These are phyloP conservation scores for Yamadazyma dendronema DNA, from an alignment of 1,139 yeast genomes.

Conservation along the genomic window DNA sequence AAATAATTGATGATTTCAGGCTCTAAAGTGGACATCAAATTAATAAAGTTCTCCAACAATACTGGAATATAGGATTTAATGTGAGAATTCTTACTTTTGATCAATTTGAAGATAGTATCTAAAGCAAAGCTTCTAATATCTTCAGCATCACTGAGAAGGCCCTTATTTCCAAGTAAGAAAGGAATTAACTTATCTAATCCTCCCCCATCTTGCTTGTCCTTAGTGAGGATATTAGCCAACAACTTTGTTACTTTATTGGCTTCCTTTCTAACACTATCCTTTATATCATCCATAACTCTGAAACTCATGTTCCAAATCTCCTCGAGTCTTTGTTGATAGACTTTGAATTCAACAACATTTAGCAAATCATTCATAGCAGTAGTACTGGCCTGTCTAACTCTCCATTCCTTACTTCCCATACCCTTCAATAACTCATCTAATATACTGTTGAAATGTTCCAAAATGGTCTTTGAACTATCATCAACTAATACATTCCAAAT, in stretches of 20 bases:
- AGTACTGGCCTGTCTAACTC: slow-evolving; percentile 88
- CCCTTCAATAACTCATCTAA: slow-evolving; percentile 63
- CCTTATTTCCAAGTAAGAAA: slow-evolving; percentile 74
- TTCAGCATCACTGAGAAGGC: slow-evolving; percentile 80
- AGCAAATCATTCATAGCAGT: slow-evolving; percentile 71
- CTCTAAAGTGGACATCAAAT: slow-evolving; percentile 81
- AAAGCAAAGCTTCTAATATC: slow-evolving; percentile 79
- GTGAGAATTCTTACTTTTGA: slow-evolving; percentile 58
- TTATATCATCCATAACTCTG: slow-evolving; percentile 89
- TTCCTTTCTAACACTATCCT: slow-evolving; percentile 86
- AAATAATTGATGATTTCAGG: slow-evolving; percentile 88
- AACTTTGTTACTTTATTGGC: slow-evolving; percentile 69
- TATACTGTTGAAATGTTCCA: slow-evolving; percentile 55
- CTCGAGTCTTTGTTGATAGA: slow-evolving; percentile 55
- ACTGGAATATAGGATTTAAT: slow-evolving; percentile 68
- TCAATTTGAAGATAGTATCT: slow-evolving; percentile 66
- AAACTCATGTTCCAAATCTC: slow-evolving; percentile 87
- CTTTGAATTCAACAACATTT: slow-evolving; percentile 55
- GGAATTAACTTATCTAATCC: slow-evolving; percentile 70
- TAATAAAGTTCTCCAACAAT: slow-evolving; percentile 66
- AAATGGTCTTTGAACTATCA: slow-evolving; percentile 58
- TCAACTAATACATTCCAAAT: slow-evolving; percentile 78
- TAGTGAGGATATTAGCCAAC: slow-evolving; percentile 62
- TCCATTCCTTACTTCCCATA: slow-evolving; percentile 87
- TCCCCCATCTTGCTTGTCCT: slow-evolving; percentile 40